These are phyloP conservation scores for Trichoderma aggressivum DNA, from an alignment of 2,329 filamentous ascomycete species.

Conservation along the genomic window DNA sequence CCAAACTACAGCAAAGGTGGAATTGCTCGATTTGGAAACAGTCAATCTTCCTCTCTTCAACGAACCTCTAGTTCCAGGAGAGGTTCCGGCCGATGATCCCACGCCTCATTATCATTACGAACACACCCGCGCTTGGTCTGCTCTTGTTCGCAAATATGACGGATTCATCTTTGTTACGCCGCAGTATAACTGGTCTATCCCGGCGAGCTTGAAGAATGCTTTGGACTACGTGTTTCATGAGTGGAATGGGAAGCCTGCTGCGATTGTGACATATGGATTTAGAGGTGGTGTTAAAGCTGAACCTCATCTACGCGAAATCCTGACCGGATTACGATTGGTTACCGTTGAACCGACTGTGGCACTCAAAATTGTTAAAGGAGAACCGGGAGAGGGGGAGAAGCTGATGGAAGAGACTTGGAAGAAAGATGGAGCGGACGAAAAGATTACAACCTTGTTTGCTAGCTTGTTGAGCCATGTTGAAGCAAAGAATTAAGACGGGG, in stretches of 20 bases:
- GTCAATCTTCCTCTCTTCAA: conserved; percentile 45
- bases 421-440: neutral
- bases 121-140: conserved; percentile 45
- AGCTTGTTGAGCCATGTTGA: neutral
- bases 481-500: neutral
- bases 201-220: conserved; percentile 57
- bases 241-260: conserved; percentile 53
- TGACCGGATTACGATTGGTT: conserved; percentile 21
- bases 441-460: neutral
- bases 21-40: conserved; percentile 35
- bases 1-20: conserved; percentile 18
- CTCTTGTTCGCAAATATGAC: conserved; percentile 41
- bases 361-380: neutral
- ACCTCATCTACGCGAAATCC: conserved; percentile 21
- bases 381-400: neutral
- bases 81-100: conserved; percentile 32
- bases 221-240: conserved; percentile 60
- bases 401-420: neutral
- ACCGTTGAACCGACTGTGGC: neutral
- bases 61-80: conserved; percentile 39
- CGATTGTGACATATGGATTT: conserved; percentile 54
- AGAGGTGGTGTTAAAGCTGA: conserved; percentile 34
- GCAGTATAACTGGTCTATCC: conserved; percentile 55
- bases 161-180: conserved; percentile 50
- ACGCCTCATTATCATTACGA: conserved; percentile 34